Conservation (phyloP, 2,329 filamentous ascomycete species). For the Talaromyces sp. region DNA sequence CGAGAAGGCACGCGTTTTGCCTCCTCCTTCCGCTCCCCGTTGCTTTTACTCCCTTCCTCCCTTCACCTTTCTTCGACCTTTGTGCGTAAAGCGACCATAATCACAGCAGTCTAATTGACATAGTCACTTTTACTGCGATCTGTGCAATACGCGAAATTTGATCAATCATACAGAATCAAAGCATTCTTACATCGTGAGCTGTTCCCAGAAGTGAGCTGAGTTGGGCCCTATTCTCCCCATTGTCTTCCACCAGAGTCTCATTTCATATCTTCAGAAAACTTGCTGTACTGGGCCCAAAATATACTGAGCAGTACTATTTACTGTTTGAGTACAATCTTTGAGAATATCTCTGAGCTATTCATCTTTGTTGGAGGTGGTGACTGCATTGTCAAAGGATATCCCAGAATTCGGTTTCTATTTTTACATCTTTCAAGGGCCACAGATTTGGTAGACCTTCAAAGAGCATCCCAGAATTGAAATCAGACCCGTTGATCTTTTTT, state of each 20-base stretch:
- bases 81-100: background rate
- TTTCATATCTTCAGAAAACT: background rate
- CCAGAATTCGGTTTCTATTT: background rate
- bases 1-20: conserved; percentile 19
- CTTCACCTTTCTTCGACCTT: conserved; percentile 15
- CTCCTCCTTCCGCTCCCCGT: conserved; percentile 17
- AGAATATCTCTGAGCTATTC: background rate
- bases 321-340: background rate
- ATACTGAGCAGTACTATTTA: background rate
- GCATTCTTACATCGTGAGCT: background rate
- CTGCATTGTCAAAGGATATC: background rate
- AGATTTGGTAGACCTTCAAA: background rate
- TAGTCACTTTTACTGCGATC: background rate
- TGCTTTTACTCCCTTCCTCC: conserved; percentile 11
- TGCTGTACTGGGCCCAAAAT: background rate
- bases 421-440: background rate
- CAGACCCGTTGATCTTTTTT: background rate
- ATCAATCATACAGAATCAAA: background rate
- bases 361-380: background rate
- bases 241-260: background rate
- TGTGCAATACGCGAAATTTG: background rate
- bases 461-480: background rate
- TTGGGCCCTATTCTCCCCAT: background rate
- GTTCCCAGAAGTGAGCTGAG: background rate
- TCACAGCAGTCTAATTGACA: background rate